A percentile compares a stretch with the other conserved stretches of the same genome.
Evolutionary conservation across 2,329 filamentous ascomycete species (phyloP).

Genomic region (Sarocladium brachiariae): DNA sequence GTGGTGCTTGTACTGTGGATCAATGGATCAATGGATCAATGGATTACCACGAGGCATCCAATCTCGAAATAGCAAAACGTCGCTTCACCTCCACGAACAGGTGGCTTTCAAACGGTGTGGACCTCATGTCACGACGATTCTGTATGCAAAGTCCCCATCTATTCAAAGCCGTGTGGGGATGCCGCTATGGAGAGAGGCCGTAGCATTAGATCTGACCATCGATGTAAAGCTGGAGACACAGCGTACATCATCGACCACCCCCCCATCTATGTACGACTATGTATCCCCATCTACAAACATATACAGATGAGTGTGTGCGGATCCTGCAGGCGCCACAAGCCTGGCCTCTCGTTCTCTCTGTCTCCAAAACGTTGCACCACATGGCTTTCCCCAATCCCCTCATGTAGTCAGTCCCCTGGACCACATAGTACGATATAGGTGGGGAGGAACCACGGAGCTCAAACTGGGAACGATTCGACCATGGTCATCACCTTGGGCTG

Average conservation of each 20-base stretch:
- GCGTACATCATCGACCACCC: too few relatives aligned
- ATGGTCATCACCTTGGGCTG: background rate
- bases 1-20: too few relatives aligned
- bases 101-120: background rate
- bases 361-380: slow-evolving; percentile 1
- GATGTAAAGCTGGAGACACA: too few relatives aligned
- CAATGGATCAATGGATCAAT: slow-evolving; percentile 2
- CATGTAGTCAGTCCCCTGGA: background rate
- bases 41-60: too few relatives aligned
- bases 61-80: too few relatives aligned
- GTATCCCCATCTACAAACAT: too few relatives aligned
- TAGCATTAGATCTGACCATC: background rate
- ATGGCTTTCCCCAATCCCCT: background rate
- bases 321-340: slow-evolving; percentile 6
- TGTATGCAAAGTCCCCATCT: background rate
- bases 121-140: background rate
- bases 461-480: background rate
- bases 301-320: slow-evolving; percentile 5
- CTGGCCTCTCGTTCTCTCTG: background rate
- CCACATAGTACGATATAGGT: background rate
- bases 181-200: background rate
- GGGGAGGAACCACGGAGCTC: slow-evolving; percentile 1
- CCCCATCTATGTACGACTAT: too few relatives aligned
- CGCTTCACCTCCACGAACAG: background rate
- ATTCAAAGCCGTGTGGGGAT: background rate